Evolutionary conservation across 2,329 filamentous ascomycete species (phyloP), one percentile per base, ranked within the genome.

Genomic region (Colletotrichum higginsianum): DNA sequence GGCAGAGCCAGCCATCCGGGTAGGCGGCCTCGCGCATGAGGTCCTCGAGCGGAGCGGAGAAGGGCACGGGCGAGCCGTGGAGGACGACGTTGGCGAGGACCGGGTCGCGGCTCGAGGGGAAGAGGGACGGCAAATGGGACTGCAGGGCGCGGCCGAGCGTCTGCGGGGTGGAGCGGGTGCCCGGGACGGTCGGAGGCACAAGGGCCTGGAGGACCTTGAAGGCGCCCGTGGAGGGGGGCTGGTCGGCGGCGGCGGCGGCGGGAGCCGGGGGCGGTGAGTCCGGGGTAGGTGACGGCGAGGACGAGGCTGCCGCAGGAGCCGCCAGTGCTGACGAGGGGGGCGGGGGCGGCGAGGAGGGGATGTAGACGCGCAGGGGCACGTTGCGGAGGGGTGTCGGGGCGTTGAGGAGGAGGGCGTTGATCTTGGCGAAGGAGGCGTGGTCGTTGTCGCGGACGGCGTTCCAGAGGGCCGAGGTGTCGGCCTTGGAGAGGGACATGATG

Each of bases 1-100:
- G 82, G 80, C 94, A 94, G 35, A 98, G 81, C 92, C 95, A 99
- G 0, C 96, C 96, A 82, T 99, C 96, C 0, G 94, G 91, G 84
- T 98, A 98, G 2, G 94, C 91, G 4, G 93, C 93, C 77, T 93
- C 92, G 67, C 91, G 88, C 83, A 96, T 93, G 69, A 99, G 80
- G 57, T 98, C 96, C 78, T 94, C 93, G 21, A 99, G 82, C 30
- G 91, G 91, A 1, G 95, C 93, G 71, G 86, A 83, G 84, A 98
- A 93, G 1, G 96, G 96, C 70, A 98, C 89, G 0, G 91, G 88
- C 1, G 92, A 94, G 1, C 96, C 96, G 83, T 99, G 96, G 77
- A 98, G 82, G 8, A 98, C 88, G 2, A 93, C 93, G 70, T 93
- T 92, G 1, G 96, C 96, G 60, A 98, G 87, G 13, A 98, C 90